These are phyloP conservation scores for Fusarium armeniacum DNA, from an alignment of 2,329 filamentous ascomycete genomes.

Conservation along the genomic window DNA sequence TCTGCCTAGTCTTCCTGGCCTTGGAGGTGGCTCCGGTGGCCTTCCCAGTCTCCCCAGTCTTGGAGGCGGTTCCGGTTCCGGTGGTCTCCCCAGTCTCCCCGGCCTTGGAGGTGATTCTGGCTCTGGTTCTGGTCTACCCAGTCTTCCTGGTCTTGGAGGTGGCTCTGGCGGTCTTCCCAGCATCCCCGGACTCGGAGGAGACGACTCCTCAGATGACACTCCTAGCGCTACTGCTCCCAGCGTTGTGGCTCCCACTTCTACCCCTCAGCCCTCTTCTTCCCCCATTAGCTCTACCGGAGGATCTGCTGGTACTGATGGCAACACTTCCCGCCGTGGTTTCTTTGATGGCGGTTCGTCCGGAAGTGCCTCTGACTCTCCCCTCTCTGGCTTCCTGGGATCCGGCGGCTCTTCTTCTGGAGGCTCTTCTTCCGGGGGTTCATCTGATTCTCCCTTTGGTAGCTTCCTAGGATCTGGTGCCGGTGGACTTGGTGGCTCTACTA, in stretches of 20 bases:
- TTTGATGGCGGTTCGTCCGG: not conserved
- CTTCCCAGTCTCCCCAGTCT: not conserved
- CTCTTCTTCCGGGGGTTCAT: not conserved
- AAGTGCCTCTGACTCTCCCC: not conserved
- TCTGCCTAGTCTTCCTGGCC: not conserved
- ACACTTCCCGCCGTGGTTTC: not conserved
- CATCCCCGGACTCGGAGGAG: not conserved
- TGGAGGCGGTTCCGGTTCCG: not conserved
- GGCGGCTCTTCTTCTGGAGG: not conserved
- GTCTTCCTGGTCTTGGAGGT: not conserved
- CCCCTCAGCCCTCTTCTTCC: not conserved
- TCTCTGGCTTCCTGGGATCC: not conserved
- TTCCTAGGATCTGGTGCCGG: slow-evolving; percentile 19
- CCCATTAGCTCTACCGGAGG: not conserved
- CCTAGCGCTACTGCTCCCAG: not conserved
- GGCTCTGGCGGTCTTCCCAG: not conserved
- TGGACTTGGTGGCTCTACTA: slow-evolving; percentile 28
- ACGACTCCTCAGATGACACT: not conserved
- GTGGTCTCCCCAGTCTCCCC: not conserved
- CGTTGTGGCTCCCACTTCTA: not conserved
- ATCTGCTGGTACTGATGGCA: not conserved
- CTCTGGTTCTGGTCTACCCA: not conserved
- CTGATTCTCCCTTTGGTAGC: slow-evolving; percentile 4
- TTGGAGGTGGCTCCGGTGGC: not conserved
- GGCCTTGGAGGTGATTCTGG: not conserved